phyloP scores from a whole-genome alignment of 2,329 filamentous ascomycete genomes.

The Seiridium unicorne region DNA sequence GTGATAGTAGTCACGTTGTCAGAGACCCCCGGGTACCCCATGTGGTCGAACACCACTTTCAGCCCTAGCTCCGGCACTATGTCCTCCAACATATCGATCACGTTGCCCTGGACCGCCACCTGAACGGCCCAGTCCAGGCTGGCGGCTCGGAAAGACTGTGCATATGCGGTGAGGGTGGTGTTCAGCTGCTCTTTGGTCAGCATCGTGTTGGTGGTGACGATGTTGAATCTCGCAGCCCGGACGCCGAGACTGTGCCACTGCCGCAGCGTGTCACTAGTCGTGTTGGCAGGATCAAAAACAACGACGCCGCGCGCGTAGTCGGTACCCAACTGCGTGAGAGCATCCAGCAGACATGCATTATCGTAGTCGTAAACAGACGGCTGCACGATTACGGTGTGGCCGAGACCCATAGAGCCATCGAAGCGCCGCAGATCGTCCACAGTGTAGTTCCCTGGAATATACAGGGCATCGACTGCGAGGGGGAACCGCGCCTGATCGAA shows the following conservation, averaged over 20 bases:
- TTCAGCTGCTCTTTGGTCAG: conserved; percentile 20
- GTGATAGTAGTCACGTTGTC: conserved; percentile 16
- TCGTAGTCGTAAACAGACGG: conserved; percentile 61
- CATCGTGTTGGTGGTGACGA: conserved; percentile 32
- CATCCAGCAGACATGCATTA: conserved; percentile 57
- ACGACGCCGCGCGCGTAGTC: conserved; percentile 53
- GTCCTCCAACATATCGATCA: conserved; percentile 45
- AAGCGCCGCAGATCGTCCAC: conserved; percentile 50
- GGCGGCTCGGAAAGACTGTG: conserved; percentile 39
- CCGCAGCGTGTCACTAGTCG: conserved; percentile 35
- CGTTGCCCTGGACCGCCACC: conserved; percentile 53
- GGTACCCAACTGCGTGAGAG: conserved; percentile 47
- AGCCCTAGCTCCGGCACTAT: conserved; percentile 47
- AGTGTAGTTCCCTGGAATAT: conserved; percentile 48
- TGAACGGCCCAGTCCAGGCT: conserved; percentile 57
- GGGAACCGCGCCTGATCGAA: conserved; percentile 52
- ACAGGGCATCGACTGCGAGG: conserved; percentile 45
- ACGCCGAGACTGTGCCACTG: conserved; percentile 49
- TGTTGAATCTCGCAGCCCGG: conserved; percentile 17
- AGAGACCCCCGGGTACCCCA: conserved; percentile 46
- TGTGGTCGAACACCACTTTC: conserved; percentile 58
- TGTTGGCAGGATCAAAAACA: conserved; percentile 47
- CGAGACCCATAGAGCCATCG: conserved; percentile 47
- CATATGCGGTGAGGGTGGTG: conserved; percentile 40
- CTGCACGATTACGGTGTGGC: conserved; percentile 59